Percentiles rank a stretch among this genome's conserved stretches.
These are phyloP conservation scores for Chlamydomonas sp. DNA, from an alignment of 139 green algal genomes.

Conservation along the genomic window DNA sequence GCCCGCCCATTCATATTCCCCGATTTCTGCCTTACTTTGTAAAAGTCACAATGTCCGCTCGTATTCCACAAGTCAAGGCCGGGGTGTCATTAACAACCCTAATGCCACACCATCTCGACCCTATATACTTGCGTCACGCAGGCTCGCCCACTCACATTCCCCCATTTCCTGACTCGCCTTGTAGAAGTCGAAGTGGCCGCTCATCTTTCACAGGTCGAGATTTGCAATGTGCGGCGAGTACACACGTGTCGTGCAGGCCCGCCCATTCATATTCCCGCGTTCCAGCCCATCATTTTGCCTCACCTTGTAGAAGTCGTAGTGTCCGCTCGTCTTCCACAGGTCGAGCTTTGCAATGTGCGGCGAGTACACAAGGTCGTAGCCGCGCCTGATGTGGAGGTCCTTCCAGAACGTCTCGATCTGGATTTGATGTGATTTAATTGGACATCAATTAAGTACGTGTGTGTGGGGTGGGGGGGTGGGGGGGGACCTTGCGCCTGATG, in stretches of 20 bases:
- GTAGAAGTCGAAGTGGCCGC: constrained; percentile 77
- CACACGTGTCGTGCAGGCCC: neutral
- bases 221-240: neutral
- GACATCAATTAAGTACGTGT: too few relatives aligned
- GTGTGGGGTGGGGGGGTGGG: too few relatives aligned
- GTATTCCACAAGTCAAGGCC: too few relatives aligned
- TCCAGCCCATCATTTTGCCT: too few relatives aligned
- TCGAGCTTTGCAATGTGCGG: constrained; percentile 92
- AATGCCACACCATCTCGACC: too few relatives aligned
- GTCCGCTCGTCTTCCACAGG: constrained; percentile 92
- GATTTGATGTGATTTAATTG: too few relatives aligned
- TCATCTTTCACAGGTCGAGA: neutral
- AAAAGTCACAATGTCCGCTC: constrained; percentile 93
- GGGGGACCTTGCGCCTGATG: constrained; percentile 47
- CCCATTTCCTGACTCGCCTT: too few relatives aligned
- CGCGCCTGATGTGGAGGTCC: constrained; percentile 73
- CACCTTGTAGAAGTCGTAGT: constrained; percentile 93
- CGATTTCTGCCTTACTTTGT: constrained; percentile 89
- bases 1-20: neutral
- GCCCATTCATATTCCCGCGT: too few relatives aligned
- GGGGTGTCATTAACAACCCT: too few relatives aligned
- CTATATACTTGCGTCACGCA: too few relatives aligned
- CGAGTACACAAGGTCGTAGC: constrained; percentile 90
- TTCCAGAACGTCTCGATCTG: constrained; percentile 93
- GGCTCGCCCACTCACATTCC: neutral